phyloP scores from a whole-genome alignment of 1,284 basidiomycete species.

The Microbotryum scabiosae region DNA sequence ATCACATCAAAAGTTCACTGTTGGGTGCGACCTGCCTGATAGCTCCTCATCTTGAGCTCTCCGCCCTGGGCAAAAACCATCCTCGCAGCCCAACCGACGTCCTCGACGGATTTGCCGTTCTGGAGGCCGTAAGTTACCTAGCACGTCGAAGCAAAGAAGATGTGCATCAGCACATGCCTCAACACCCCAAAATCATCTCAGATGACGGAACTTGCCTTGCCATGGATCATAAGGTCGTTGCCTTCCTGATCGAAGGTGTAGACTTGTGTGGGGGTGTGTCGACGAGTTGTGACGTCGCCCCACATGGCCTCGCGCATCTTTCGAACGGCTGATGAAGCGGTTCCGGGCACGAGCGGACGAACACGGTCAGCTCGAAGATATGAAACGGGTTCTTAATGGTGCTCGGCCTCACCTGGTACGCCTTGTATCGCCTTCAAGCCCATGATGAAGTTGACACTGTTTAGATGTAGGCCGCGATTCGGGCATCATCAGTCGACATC shows the following conservation, averaged over 20 bases:
- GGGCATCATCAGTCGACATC: neutral
- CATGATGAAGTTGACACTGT: slow-evolving; percentile 22
- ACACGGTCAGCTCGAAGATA: too few relatives aligned
- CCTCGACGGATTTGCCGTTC: slow-evolving; percentile 18
- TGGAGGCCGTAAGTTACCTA: slow-evolving; percentile 25
- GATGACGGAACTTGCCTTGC: slow-evolving; percentile 6
- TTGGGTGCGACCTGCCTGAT: slow-evolving; percentile 10
- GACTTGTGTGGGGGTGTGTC: slow-evolving; percentile 6
- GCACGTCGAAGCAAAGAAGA: neutral
- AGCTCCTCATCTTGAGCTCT: slow-evolving; percentile 13
- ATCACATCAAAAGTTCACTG: neutral
- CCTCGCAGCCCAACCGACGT: slow-evolving; percentile 17
- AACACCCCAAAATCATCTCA: neutral
- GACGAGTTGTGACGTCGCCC: slow-evolving; percentile 12
- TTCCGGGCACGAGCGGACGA: neutral
- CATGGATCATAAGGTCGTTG: slow-evolving; percentile 19
- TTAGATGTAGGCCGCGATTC: too few relatives aligned
- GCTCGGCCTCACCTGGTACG: neutral
- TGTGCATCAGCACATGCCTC: neutral
- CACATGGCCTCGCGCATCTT: slow-evolving; percentile 22
- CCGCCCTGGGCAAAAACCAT: slow-evolving; percentile 11
- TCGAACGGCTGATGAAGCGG: slow-evolving; percentile 6
- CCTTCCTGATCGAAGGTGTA: neutral
- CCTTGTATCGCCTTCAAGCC: slow-evolving; percentile 13
- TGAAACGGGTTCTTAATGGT: neutral